Base-by-base conservation (phyloP, 768 basidiomycete species). In the Leucocoprinus birnbaumii region DNA sequence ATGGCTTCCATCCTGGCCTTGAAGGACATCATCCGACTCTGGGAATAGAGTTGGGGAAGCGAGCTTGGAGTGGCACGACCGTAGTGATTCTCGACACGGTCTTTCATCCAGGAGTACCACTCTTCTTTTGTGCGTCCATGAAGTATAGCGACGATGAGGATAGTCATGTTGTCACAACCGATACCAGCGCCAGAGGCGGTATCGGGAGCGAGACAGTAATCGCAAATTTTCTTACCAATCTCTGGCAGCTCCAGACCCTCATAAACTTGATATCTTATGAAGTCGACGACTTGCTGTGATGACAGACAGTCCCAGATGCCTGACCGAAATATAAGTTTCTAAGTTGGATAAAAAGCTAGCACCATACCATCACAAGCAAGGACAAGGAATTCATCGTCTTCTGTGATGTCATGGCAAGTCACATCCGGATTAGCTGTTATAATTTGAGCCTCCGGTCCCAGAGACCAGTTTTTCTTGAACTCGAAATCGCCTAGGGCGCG, bases 91-190 rank as follows among this genome's bases (percentile, higher is more conserved):
- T 91, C 79, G 45, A 95, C 90, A 37, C 95, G 85, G 48, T 93
- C 83, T 44, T 77, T 82, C 56, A 99, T 70, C 96, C 96, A 98
- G 35, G 79, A 67, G 64, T 91, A 90, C 97, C 97, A 98, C 65
- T 94, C 85, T 60, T 91, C 88, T 68, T 87, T 83, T n/a, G 92
- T 90, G 57, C 85, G 84, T 38, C 91, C 95, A 58, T 89, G 81
- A 27, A 95, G 80, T 43, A 99, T 70, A 6, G 92, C 97, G 55
- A 98, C 81, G 50, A 99, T 83, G 61, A 98, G 80, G 47, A 97
- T 76, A 0, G 97, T 99, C 97, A 99, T 99, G 75, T 99, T 98
- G 74, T 99, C 97, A 68, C 96, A 98, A 18, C 97, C 97, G 59
- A 98, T 91, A 11, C 97, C 97, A 42, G 85, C 84, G 46, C 91